Evolutionary conservation across 2,329 filamentous ascomycete species (phyloP).

Genomic region (Paecilomyces variotii): DNA sequence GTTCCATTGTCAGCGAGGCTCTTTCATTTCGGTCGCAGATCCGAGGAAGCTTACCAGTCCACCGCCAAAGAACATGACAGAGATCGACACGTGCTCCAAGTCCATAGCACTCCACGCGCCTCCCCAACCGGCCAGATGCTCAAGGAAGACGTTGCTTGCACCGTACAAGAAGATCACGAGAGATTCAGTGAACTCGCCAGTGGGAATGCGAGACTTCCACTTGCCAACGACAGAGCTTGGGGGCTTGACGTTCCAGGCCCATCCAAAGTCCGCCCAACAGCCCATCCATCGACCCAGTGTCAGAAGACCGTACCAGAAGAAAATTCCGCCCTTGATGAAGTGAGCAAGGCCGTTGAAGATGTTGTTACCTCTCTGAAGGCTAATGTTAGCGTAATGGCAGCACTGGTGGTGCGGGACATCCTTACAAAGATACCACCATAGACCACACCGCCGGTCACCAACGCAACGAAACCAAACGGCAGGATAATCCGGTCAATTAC

Average conservation of each 20-base stretch:
- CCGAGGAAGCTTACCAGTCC: slow-evolving; percentile 54
- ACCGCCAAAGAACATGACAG: slow-evolving; percentile 86
- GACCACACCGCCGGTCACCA: slow-evolving; percentile 65
- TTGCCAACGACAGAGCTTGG: slow-evolving; percentile 47
- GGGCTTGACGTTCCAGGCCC: slow-evolving; percentile 89
- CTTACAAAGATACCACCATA: slow-evolving; percentile 80
- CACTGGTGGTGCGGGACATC: slow-evolving; percentile 11
- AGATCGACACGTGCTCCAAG: slow-evolving; percentile 86
- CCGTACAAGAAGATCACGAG: slow-evolving; percentile 87
- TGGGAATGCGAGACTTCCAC: slow-evolving; percentile 57
- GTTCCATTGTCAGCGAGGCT: slow-evolving; percentile 9
- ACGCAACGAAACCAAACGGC: slow-evolving; percentile 64
- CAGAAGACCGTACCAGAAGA: slow-evolving; percentile 85
- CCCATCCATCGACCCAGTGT: slow-evolving; percentile 86
- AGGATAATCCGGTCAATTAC: slow-evolving; percentile 69
- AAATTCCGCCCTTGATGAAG: slow-evolving; percentile 89
- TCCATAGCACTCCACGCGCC: slow-evolving; percentile 67
- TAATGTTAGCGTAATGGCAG: background rate
- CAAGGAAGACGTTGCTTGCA: slow-evolving; percentile 81
- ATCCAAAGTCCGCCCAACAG: slow-evolving; percentile 81
- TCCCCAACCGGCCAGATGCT: slow-evolving; percentile 71
- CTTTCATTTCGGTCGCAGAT: background rate
- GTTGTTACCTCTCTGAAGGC: slow-evolving; percentile 51
- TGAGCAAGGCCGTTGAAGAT: slow-evolving; percentile 85
- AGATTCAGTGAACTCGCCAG: slow-evolving; percentile 84